Evolutionary conservation across 495 filamentous ascomycete genomes (phyloP).

Genomic region (Entonaema liquescens): DNA sequence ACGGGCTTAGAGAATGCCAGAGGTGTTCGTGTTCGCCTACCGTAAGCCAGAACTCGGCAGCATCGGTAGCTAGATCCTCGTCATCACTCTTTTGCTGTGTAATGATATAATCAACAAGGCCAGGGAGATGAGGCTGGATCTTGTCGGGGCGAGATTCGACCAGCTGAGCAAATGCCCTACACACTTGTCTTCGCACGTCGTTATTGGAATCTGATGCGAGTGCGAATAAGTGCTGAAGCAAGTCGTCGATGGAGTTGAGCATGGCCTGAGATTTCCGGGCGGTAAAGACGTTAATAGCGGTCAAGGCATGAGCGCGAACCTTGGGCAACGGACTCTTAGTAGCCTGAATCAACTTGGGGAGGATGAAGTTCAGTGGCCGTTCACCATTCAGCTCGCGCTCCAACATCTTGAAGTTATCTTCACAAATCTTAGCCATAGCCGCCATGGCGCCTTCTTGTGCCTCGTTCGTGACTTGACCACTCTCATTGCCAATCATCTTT

Average conservation of each 20-base stretch:
- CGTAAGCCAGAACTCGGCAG: constrained; percentile 96
- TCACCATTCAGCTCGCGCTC: constrained; percentile 87
- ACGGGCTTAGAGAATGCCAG: constrained; percentile 74
- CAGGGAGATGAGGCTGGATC: constrained; percentile 86
- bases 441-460: constrained; percentile 94
- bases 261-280: constrained; percentile 80
- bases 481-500: constrained; percentile 74
- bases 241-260: constrained; percentile 75
- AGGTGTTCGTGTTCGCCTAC: constrained; percentile 87
- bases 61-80: constrained; percentile 90
- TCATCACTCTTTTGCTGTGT: constrained; percentile 89
- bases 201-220: constrained; percentile 76
- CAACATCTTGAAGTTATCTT: constrained; percentile 89
- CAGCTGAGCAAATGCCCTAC: constrained; percentile 89
- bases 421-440: constrained; percentile 92
- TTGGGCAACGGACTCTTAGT: constrained; percentile 75
- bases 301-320: constrained; percentile 80
- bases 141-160: constrained; percentile 91
- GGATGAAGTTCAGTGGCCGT: constrained; percentile 84
- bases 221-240: constrained; percentile 82
- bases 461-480: constrained; percentile 69
- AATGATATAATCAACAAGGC: constrained; percentile 92
- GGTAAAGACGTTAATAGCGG: constrained; percentile 89
- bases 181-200: constrained; percentile 89
- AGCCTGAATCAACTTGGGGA: constrained; percentile 90